Base-by-base conservation (phyloP, 2,329 filamentous ascomycete species). In the Fonsecaea erecta region DNA sequence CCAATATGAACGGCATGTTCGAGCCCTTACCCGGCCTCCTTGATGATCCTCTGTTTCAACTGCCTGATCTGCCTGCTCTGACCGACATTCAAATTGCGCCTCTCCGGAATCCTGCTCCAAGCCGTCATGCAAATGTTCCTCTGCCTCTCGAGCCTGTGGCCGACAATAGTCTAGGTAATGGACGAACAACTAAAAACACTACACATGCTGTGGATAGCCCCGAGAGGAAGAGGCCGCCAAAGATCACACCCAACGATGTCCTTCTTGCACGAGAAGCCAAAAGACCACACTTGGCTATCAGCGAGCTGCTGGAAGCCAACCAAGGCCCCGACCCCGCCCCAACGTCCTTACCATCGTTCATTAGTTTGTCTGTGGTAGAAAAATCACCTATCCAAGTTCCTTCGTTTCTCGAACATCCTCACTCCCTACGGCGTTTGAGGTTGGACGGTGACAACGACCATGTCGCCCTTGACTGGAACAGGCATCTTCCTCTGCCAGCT, bases 401-500 rank as follows among this genome's bases (percentile, higher is more conserved):
- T 12, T 56, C 64, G 2, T 53, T 59, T 35, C 40, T 72, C 43
- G 66, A 71, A 58, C 40, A 65, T 46, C 60, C 53, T 24, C 75
- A 78, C 28, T 75, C 77, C 71, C 76, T 77, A 62, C 82, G 82
- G 70, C 79, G 80, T 48, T 76, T 77, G 46, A 79, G 80, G 24
- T 63, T 81, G 43, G 80, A 82, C 37, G 56, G 74, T 9, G 76
- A 79, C 18, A 60, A 74, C 9, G 80, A 82, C 37, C 73, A 74
- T 26, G 79, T 80, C 51, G 58, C 61, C 26, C 60, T 68, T 28
- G 75, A 77, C 32, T 77, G 81, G 60, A 77, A 80, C 71, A 72
- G 82, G 51, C 81, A 82, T 66, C 71, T 83, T 11, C 81, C 81
- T 21, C 80, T 80, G 32, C 81, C 81, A 7, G 77, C 79, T 64